These are phyloP conservation scores for Tylopilus plumbeoviolaceoides DNA, from an alignment of 768 basidiomycete genomes.

Conservation along the genomic window DNA sequence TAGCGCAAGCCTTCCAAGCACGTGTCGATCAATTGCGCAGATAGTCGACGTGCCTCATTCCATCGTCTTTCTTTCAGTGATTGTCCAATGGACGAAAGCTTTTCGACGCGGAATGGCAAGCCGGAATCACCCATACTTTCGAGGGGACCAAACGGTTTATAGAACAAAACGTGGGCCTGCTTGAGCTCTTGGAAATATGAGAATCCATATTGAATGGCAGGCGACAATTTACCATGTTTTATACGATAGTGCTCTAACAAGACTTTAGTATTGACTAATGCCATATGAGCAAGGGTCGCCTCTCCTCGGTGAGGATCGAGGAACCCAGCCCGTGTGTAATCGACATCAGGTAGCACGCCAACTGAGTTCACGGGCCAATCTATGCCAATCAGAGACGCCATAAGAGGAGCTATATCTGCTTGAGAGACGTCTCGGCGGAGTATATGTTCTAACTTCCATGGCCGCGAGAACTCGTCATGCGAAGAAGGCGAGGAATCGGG, in stretches of 20 bases:
- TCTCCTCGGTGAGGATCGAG: slow-evolving; percentile 45
- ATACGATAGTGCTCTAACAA: slow-evolving; percentile 73
- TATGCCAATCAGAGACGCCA: slow-evolving; percentile 69
- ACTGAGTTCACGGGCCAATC: slow-evolving; percentile 81
- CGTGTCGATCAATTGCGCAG: slow-evolving; percentile 48
- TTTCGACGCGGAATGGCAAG: slow-evolving; percentile 32
- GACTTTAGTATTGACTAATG: slow-evolving; percentile 64
- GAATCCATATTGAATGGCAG: not conserved
- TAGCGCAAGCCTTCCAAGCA: slow-evolving; percentile 66
- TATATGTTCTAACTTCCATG: slow-evolving; percentile 58
- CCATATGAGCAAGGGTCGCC: slow-evolving; percentile 46
- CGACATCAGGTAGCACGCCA: slow-evolving; percentile 75
- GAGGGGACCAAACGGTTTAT: slow-evolving; percentile 56
- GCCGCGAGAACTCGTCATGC: slow-evolving; percentile 64
- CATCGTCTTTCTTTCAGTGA: slow-evolving; percentile 43
- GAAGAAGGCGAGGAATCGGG: slow-evolving; percentile 51
- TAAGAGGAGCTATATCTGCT: slow-evolving; percentile 75
- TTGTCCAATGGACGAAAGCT: slow-evolving; percentile 41
- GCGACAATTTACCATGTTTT: slow-evolving; percentile 57
- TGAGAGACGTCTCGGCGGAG: slow-evolving; percentile 76
- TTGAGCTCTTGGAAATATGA: slow-evolving; percentile 50
- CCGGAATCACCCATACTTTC: slow-evolving; percentile 29
- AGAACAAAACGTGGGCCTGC: slow-evolving; percentile 51
- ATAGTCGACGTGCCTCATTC: slow-evolving; percentile 44
- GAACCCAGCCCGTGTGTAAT: slow-evolving; percentile 57